Conservation (phyloP, 2,329 filamentous ascomycete genomes). For the Boeremia exigua region DNA sequence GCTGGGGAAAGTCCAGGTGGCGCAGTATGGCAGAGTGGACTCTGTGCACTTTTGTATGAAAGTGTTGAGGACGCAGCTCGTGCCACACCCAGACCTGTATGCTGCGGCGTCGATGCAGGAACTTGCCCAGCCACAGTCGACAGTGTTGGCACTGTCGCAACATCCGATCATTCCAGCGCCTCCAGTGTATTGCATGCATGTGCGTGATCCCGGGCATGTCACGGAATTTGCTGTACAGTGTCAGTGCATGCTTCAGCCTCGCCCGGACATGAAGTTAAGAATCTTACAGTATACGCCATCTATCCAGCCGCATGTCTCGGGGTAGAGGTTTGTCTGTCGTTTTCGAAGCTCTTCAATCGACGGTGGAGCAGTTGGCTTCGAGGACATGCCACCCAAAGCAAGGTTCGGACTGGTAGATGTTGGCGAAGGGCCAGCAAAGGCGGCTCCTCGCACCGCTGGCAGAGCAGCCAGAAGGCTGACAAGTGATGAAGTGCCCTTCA, state of each 20-base stretch:
- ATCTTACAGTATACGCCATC: constrained; percentile 27
- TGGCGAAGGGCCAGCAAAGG: constrained; percentile 31
- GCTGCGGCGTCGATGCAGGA: constrained; percentile 33
- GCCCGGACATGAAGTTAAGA: neutral
- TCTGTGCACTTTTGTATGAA: constrained; percentile 35
- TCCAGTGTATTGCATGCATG: constrained; percentile 37
- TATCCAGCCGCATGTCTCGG: constrained; percentile 36
- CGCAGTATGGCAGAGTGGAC: constrained; percentile 27
- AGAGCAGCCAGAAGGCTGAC: constrained; percentile 22
- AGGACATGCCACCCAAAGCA: constrained; percentile 20
- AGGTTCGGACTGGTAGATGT: constrained; percentile 20
- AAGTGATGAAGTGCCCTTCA: constrained; percentile 14
- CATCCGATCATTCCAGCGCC: constrained; percentile 37
- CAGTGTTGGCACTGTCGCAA: constrained; percentile 27
- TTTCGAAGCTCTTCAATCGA: constrained; percentile 25
- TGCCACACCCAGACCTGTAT: constrained; percentile 21
- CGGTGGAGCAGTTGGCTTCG: constrained; percentile 34
- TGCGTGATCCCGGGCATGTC: constrained; percentile 23
- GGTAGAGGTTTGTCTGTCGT: constrained; percentile 18
- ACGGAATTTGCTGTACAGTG: constrained; percentile 18
- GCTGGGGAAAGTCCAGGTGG: constrained; percentile 36
- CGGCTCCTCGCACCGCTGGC: constrained; percentile 23
- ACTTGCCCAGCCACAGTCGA: constrained; percentile 34
- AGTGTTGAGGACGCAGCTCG: constrained; percentile 25
- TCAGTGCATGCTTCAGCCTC: neutral